Evolutionary conservation across 805 yeast species (phyloP).

Genomic region (Spathaspora gorwiae): DNA sequence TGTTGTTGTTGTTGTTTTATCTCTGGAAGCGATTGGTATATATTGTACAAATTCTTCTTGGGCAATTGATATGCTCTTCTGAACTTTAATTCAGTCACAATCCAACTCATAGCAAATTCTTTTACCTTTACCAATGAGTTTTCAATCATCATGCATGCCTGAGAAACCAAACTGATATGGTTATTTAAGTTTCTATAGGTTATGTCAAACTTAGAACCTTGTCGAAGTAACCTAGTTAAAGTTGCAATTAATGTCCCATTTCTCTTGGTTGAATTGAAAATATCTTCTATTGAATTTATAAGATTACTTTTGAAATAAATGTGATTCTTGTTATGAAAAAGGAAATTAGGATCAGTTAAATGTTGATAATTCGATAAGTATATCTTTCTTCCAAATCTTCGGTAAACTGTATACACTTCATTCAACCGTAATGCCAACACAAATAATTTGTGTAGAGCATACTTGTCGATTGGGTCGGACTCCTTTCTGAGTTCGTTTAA

Average conservation of each 20-base stretch:
- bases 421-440: conserved; percentile 44
- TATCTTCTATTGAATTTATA: conserved; percentile 26
- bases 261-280: conserved; percentile 41
- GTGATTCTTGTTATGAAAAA: conserved; percentile 21
- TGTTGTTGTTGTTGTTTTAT: background rate
- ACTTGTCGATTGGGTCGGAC: conserved; percentile 10
- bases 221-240: conserved; percentile 42
- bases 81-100: conserved; percentile 37
- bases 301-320: conserved; percentile 21
- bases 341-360: conserved; percentile 39
- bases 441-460: conserved; percentile 44
- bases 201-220: conserved; percentile 30
- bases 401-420: conserved; percentile 44
- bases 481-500: conserved; percentile 13
- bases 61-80: conserved; percentile 33
- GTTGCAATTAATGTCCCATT: conserved; percentile 47
- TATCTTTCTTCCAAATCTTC: conserved; percentile 45
- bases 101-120: conserved; percentile 40
- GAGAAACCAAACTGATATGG: conserved; percentile 38
- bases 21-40: conserved; percentile 7
- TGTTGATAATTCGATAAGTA: conserved; percentile 41
- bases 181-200: conserved; percentile 35
- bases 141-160: conserved; percentile 29
- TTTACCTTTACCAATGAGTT: conserved; percentile 26
- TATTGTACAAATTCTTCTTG: conserved; percentile 13